These are phyloP conservation scores for Silene uniflora DNA, from an alignment of 148 eudicot species.

Conservation along the genomic window DNA sequence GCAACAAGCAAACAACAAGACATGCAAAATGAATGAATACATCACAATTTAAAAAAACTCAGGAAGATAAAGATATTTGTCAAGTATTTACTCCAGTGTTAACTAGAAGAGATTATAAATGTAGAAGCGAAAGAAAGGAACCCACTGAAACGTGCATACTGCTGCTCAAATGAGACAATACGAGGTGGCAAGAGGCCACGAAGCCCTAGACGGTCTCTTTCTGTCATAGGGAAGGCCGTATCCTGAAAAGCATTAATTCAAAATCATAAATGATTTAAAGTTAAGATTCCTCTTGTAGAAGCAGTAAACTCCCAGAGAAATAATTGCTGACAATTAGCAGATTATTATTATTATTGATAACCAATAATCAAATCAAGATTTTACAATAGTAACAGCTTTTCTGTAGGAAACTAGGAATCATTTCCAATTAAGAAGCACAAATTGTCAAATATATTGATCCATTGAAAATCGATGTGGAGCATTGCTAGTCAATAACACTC, in stretches of 20 bases:
- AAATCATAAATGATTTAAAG: not conserved
- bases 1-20: not conserved
- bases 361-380: not conserved
- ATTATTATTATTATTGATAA: not conserved
- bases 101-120: not conserved
- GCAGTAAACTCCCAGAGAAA: not conserved
- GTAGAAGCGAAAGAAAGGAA: conserved; percentile 11
- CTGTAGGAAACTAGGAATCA: not conserved
- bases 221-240: conserved; percentile 87
- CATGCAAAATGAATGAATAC: too few species aligned
- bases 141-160: conserved; percentile 90
- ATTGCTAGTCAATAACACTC: not conserved
- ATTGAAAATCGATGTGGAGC: not conserved
- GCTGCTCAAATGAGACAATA: conserved; percentile 89
- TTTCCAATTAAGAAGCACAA: not conserved
- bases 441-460: not conserved
- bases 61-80: not conserved
- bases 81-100: not conserved
- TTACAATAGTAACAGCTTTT: not conserved
- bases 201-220: conserved; percentile 97
- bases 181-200: conserved; percentile 98
- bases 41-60: too few species aligned
- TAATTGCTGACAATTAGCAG: not conserved
- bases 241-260: conserved; percentile 45
- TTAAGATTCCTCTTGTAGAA: not conserved